Percentiles rank a stretch among this genome's conserved stretches.
Conservation (phyloP, 306 rosid genomes). For the Lupinus albus region DNA sequence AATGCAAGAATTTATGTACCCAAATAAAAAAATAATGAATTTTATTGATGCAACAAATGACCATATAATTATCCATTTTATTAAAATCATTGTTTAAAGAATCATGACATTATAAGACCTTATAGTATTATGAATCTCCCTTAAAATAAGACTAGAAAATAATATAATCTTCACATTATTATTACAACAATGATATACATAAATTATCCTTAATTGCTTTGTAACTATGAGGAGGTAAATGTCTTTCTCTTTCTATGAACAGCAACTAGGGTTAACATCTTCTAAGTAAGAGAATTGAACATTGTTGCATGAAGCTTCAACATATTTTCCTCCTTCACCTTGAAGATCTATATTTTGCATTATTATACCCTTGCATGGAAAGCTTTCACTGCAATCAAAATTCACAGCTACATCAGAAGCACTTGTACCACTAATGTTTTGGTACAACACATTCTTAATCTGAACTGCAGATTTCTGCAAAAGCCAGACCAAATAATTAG, state of each 20-base stretch:
- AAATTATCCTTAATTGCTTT: not conserved
- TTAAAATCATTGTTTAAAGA: constrained; percentile 20
- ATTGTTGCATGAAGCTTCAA: constrained; percentile 55
- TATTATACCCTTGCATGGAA: constrained; percentile 56
- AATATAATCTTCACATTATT: not conserved
- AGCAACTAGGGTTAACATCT: constrained; percentile 60
- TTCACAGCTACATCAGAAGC: constrained; percentile 61
- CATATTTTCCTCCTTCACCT: constrained; percentile 31
- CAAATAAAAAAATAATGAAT: no score
- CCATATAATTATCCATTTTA: not conserved
- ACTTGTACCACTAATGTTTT: constrained; percentile 72
- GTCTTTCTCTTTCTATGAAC: not conserved
- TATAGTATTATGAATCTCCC: no score
- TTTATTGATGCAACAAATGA: not conserved
- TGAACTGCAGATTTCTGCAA: constrained; percentile 57
- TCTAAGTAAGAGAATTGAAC: constrained; percentile 42
- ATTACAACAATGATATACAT: constrained; percentile 5
- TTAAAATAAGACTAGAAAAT: no score
- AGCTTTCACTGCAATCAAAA: constrained; percentile 69
- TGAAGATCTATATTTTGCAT: constrained; percentile 54
- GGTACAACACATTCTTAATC: constrained; percentile 67
- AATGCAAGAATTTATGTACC: no score
- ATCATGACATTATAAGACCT: constrained; percentile 13
- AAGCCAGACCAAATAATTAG: not conserved
- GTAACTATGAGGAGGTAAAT: not conserved